These are phyloP conservation scores for Aeminium ludgeri DNA, from an alignment of 495 filamentous ascomycete genomes.

Conservation along the genomic window DNA sequence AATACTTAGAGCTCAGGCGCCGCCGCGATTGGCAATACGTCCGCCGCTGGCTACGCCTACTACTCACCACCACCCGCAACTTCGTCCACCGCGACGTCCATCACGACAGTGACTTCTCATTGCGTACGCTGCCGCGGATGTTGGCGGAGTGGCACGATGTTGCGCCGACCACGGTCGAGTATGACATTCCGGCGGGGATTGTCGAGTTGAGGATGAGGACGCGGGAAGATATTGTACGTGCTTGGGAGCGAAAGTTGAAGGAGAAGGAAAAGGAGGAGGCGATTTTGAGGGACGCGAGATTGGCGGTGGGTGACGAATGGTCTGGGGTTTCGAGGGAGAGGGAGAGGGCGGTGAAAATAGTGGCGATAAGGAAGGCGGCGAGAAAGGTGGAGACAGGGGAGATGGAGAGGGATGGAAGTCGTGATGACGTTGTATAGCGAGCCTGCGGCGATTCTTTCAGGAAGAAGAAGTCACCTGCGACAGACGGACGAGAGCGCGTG, in stretches of 20 bases:
- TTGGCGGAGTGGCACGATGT: conserved; percentile 3
- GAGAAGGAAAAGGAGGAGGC: neutral
- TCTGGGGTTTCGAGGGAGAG: no score
- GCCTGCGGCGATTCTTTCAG: no score
- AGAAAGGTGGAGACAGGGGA: no score
- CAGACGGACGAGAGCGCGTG: no score
- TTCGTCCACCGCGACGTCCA: neutral
- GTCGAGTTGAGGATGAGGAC: conserved; percentile 10
- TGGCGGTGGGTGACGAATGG: no score
- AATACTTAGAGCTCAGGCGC: neutral
- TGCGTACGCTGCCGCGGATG: conserved; percentile 3
- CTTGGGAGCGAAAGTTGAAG: neutral
- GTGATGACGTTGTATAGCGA: no score
- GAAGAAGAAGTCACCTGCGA: no score
- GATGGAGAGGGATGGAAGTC: no score
- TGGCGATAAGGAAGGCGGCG: no score
- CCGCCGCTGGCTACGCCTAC: conserved; percentile 12
- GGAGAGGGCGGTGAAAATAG: no score
- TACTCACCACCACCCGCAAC: conserved; percentile 2
- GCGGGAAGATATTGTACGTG: conserved; percentile 4
- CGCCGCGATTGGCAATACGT: conserved; percentile 6
- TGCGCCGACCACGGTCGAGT: neutral
- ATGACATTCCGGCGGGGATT: conserved; percentile 5
- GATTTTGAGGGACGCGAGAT: neutral
- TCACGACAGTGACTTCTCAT: neutral